phyloP scores from a whole-genome alignment of 768 basidiomycete genomes.

The Astraeus odoratus region DNA sequence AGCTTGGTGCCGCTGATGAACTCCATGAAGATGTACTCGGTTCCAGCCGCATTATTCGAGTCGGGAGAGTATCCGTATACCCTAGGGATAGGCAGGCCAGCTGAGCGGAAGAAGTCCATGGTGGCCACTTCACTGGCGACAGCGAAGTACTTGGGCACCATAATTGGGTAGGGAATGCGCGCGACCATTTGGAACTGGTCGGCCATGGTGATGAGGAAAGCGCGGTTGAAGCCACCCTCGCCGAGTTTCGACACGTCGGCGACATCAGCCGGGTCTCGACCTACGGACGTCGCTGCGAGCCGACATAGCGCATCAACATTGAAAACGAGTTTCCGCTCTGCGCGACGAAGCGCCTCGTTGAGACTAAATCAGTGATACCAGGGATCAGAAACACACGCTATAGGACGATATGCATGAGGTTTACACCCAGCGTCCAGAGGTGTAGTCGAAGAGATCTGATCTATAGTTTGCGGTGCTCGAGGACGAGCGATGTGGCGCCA shows the following conservation, averaged over 20 bases:
- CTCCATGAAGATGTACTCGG: conserved; percentile 27
- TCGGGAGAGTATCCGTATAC: conserved; percentile 24
- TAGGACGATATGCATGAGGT: conserved; percentile 25
- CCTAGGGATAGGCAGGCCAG: conserved; percentile 25
- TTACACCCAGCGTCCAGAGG: conserved; percentile 39
- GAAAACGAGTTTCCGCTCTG: conserved; percentile 38
- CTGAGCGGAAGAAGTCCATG: conserved; percentile 18
- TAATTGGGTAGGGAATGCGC: background rate
- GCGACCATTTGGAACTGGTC: conserved; percentile 13
- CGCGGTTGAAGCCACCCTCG: conserved; percentile 31
- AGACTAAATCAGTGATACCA: conserved; percentile 26
- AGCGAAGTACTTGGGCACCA: conserved; percentile 20
- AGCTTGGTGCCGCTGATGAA: conserved; percentile 25
- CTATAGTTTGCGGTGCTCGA: conserved; percentile 21
- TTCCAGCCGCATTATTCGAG: conserved; percentile 20
- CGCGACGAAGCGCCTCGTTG: conserved; percentile 39
- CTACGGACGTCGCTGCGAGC: conserved; percentile 39
- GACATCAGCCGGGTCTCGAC: conserved; percentile 32
- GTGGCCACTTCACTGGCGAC: conserved; percentile 27
- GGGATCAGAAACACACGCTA: conserved; percentile 22
- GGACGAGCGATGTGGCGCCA: conserved; percentile 12
- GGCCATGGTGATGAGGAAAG: conserved; percentile 25
- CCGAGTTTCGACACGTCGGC: conserved; percentile 33
- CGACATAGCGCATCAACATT: conserved; percentile 32
- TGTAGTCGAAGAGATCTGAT: conserved; percentile 34